Evolutionary conservation across 306 rosid species (phyloP), one percentile per base, ranked within the genome.

Genomic region (Cucurbita maxima): DNA sequence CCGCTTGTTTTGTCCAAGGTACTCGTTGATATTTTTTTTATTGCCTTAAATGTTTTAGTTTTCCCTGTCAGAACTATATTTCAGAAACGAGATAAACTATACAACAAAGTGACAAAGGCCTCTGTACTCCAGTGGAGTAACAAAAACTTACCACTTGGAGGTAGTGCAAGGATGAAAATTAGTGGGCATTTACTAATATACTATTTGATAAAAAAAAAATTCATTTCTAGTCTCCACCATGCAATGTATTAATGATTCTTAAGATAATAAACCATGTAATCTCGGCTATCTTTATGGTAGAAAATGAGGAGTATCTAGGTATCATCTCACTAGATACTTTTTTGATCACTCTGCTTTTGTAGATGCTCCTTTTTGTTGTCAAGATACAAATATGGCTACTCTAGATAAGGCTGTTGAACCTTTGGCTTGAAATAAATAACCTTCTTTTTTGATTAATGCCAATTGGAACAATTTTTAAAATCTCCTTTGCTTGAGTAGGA

Each of bases 1-100:
- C 80, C 96, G 36, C 58, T 63, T 34, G 82, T 80, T 71, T 92
- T 92, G 37, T 90, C 93, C 71, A 90, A 90, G 93, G 96, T 88
- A 77, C 55, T 64, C 48, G 50, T 41, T 74, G 37, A 37, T 62
- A 14, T 68, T 58, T 58, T 70, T 25, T 68, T 41, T 9, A 25
- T 44, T 69, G 74, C 58, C 18, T 69, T 15, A 4, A 50, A 40
- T 25, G 44, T 48, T 11, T 8, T 15, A 8, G 4, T 15, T 70
- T 30, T 50, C 22, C 47, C 13, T 10, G 36, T 12, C 0, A 20
- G 54, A 44, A 43, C 54, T 18, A 64, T 10, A 10, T 41, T 16
- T 64, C 71, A 43, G 19, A 5, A n/a, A 19, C 1, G n/a, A 43
- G 71, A 19, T 64, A 63, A 4, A 30, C 43, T 60, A 15, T 61